Evolutionary conservation across 2,329 filamentous ascomycete species (phyloP).

Genomic region (Eurotiales sp.): DNA sequence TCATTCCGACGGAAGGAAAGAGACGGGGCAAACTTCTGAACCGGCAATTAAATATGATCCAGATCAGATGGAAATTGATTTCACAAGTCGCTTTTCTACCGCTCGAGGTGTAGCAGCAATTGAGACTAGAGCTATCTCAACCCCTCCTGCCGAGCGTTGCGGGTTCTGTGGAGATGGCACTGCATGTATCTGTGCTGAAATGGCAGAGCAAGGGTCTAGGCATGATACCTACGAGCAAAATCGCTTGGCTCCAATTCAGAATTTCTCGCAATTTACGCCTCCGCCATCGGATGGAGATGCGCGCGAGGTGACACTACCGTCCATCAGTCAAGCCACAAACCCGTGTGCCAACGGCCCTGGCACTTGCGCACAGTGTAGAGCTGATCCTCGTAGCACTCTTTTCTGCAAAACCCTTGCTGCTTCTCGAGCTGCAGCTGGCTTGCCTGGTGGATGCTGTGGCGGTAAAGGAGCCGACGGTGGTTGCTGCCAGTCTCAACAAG

Average conservation of each 20-base stretch:
- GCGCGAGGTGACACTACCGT: constrained; percentile 46
- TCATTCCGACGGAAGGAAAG: not conserved
- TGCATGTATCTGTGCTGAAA: constrained; percentile 76
- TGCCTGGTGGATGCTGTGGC: constrained; percentile 57
- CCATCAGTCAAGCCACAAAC: constrained; percentile 35
- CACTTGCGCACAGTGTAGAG: constrained; percentile 72
- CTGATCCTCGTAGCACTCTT: constrained; percentile 73
- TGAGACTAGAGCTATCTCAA: constrained; percentile 14
- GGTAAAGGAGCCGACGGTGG: constrained; percentile 57
- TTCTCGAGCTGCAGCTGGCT: constrained; percentile 39
- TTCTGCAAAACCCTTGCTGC: constrained; percentile 80
- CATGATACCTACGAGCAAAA: constrained; percentile 43
- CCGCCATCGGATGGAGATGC: constrained; percentile 56
- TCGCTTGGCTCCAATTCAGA: constrained; percentile 45
- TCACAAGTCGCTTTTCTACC: constrained; percentile 62
- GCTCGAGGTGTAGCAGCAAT: not conserved
- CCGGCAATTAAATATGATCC: constrained; percentile 44
- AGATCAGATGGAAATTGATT: constrained; percentile 65
- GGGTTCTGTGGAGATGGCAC: constrained; percentile 81
- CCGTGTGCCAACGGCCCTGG: constrained; percentile 66
- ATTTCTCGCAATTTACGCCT: constrained; percentile 48
- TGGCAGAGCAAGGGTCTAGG: constrained; percentile 44
- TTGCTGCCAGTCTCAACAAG: constrained; percentile 54
- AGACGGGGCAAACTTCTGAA: constrained; percentile 48
- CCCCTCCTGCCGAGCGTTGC: constrained; percentile 58